These are phyloP conservation scores for Alternaria ethzedia DNA, from an alignment of 2,329 filamentous ascomycete genomes.

Conservation along the genomic window DNA sequence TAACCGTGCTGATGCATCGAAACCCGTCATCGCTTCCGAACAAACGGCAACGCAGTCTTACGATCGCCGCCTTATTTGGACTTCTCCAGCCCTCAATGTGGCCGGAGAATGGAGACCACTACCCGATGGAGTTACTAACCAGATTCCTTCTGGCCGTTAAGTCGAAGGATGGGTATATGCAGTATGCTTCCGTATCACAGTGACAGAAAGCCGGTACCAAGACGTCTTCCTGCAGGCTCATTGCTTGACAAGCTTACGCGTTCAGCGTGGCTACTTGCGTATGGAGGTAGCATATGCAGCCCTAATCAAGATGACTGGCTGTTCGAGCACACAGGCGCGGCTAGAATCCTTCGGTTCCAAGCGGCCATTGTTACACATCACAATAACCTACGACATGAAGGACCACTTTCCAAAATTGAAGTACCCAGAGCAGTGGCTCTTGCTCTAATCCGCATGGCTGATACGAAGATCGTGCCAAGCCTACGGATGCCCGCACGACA, in stretches of 20 bases:
- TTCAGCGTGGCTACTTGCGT: constrained; percentile 15
- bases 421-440: background rate
- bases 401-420: background rate
- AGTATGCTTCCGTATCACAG: constrained; percentile 18
- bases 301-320: constrained; percentile 3
- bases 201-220: constrained; percentile 20
- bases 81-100: background rate
- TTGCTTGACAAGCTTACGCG: constrained; percentile 39
- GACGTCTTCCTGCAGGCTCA: constrained; percentile 26
- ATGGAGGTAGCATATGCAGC: constrained; percentile 1
- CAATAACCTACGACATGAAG: constrained; percentile 4
- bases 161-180: constrained; percentile 7
- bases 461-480: constrained; percentile 12
- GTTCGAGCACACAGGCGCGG: background rate
- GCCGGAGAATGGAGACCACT: constrained; percentile 5
- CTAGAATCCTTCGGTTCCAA: constrained; percentile 5
- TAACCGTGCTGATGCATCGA: constrained; percentile 9
- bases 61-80: constrained; percentile 1
- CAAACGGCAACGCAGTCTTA: constrained; percentile 1
- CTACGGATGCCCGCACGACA: constrained; percentile 28
- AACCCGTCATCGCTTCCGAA: constrained; percentile 12
- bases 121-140: constrained; percentile 1
- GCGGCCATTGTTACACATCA: constrained; percentile 19
- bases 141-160: constrained; percentile 2
- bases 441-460: constrained; percentile 1